Conservation (phyloP, 768 basidiomycete genomes). For the Tephrocybe sp. region DNA sequence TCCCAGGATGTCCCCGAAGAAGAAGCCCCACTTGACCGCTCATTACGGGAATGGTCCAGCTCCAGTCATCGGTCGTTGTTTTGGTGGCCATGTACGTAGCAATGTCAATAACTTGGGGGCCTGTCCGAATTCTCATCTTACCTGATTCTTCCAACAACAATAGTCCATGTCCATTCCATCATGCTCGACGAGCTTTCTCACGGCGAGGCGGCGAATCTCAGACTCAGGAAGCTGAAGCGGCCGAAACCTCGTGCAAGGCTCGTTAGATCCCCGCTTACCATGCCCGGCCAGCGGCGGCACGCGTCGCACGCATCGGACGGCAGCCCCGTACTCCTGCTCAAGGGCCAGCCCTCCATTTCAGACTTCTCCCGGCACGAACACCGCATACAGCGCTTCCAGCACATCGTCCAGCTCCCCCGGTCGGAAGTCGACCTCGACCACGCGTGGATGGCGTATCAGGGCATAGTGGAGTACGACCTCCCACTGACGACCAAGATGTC, state of each 20-base stretch:
- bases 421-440: slow-evolving; percentile 33
- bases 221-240: slow-evolving; percentile 5
- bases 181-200: slow-evolving; percentile 34
- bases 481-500: slow-evolving; percentile 11
- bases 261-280: not conserved
- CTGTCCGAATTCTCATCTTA: not conserved
- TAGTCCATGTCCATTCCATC: slow-evolving; percentile 34
- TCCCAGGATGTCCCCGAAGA: slow-evolving; percentile 24
- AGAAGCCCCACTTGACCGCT: slow-evolving; percentile 28
- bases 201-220: slow-evolving; percentile 5
- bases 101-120: not conserved
- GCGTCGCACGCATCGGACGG: slow-evolving; percentile 19
- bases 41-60: slow-evolving; percentile 47
- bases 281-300: slow-evolving; percentile 24
- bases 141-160: not conserved
- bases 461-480: slow-evolving; percentile 15
- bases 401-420: not conserved
- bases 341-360: not conserved
- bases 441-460: slow-evolving; percentile 40
- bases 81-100: slow-evolving; percentile 41
- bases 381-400: slow-evolving; percentile 8
- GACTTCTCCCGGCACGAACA: not conserved
- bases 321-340: not conserved
- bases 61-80: slow-evolving; percentile 42
- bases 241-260: not conserved